Evolutionary conservation across 306 rosid species (phyloP), one percentile per base, ranked within the genome.

Genomic region (Pterocarpus macrocarpus): DNA sequence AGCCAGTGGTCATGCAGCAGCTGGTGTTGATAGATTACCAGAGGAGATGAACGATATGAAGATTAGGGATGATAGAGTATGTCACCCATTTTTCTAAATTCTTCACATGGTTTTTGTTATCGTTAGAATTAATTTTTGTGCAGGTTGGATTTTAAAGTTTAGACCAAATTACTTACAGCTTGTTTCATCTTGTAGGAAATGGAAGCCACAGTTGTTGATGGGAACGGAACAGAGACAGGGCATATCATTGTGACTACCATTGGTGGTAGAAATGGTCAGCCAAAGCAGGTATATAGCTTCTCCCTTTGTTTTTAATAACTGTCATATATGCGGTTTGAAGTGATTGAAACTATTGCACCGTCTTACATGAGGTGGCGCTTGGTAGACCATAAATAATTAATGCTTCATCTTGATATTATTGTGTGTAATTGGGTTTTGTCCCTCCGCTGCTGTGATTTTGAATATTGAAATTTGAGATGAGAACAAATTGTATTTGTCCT

Each of bases 41-140:
- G 98, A 91, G 85, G 98, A 95, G 93, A 89, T 95, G 98, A 94
- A 89, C 53, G 97, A 91, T 82, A 94, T 94, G 98, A 95, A 90
- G 82, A 92, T 92, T 79, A 88, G 97, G 80, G 98, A 95, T 76
- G 98, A 95, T 88, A 95, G 93, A 84, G 97, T 94, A 85, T 17
- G 83, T 45, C 10, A 34, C 12, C 61, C 36, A 1, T 33, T 73
- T 45, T n/a, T 57, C 57, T 77, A 58, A 43, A 7, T 74, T 75
- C 35, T n/a, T 16, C 12, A 8, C 38, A 62, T 0, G 64, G 36
- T 4, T n/a, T 35, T 52, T n/a, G 1, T 64, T 9, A 43, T 50
- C 2, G 2, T 64, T 39, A 7, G 13, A 4, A 4, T 14, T 52
- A 4, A 12, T 52, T 13, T 52, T 52, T 52, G 30, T 62, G n/a